Evolutionary conservation across 352 stramenopile genomes (phyloP).

Genomic region (Phytopythium sindhum): DNA sequence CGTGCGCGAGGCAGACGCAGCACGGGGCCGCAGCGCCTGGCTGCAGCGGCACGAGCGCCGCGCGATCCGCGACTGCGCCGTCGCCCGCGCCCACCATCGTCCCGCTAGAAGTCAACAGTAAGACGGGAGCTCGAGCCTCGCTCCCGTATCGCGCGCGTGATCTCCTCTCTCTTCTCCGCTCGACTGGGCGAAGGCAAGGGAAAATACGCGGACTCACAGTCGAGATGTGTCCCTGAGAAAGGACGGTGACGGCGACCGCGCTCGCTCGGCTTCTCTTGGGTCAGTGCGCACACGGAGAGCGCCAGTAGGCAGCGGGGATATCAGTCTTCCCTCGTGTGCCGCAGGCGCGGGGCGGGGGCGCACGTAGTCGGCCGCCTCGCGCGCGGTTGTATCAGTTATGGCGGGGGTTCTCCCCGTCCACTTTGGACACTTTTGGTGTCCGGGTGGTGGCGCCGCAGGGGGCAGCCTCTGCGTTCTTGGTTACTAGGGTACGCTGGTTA

Average conservation of each 20-base stretch:
- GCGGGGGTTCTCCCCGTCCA: not conserved
- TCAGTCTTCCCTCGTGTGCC: not conserved
- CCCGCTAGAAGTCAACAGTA: not conserved
- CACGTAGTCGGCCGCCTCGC: not conserved
- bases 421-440: not conserved
- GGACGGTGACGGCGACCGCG: not conserved
- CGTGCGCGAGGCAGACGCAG: conserved; percentile 71
- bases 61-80: not conserved
- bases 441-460: not conserved
- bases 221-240: not conserved
- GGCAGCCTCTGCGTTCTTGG: not conserved
- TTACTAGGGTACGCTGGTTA: not conserved
- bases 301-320: not conserved
- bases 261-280: not conserved
- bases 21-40: conserved; percentile 14
- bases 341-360: not conserved
- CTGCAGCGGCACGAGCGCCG: conserved; percentile 1
- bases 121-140: not conserved
- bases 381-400: not conserved
- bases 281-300: not conserved
- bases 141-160: not conserved
- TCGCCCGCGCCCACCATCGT: not conserved
- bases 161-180: not conserved
- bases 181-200: not conserved
- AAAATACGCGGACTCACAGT: not conserved